phyloP scores from a whole-genome alignment of 257 asterid genomes.

The Solanum arcanum region DNA sequence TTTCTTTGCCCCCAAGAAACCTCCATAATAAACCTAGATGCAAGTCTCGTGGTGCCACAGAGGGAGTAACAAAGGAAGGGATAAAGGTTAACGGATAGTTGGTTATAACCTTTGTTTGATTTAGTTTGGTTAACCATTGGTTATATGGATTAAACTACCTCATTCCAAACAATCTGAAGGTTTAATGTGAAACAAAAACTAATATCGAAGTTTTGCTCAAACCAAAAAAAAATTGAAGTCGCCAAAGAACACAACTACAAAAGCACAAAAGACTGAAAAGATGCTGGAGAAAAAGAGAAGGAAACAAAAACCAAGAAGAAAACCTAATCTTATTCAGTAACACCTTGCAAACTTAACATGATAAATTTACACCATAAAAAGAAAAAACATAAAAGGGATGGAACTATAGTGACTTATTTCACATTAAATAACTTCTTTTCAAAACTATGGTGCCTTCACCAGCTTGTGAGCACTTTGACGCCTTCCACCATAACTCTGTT shows the following conservation, averaged over 20 bases:
- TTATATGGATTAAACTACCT: not conserved
- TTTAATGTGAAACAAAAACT: not conserved
- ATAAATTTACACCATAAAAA: not conserved
- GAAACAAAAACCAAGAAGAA: not conserved
- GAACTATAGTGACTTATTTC: not conserved
- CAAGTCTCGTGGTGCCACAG: not conserved
- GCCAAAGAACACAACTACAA: not conserved
- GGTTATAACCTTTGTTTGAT: not conserved
- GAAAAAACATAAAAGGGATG: not conserved
- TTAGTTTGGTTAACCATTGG: not conserved
- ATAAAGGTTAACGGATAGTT: not conserved
- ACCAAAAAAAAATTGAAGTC: not conserved
- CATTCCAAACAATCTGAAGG: not conserved
- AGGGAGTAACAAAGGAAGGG: not conserved
- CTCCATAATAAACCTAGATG: not conserved
- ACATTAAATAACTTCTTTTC: not conserved
- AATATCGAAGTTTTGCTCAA: not conserved
- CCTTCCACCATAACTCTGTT: not conserved
- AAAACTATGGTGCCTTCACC: not conserved
- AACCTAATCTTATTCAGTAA: not conserved
- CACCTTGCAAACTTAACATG: not conserved
- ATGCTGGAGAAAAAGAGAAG: not conserved
- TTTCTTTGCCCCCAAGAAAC: not conserved
- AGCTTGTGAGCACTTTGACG: not conserved
- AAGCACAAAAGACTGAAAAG: not conserved